Evolutionary conservation across 179 eudicot species (phyloP), one percentile per base, ranked within the genome.

Genomic region (Amaranthus tricolor): DNA sequence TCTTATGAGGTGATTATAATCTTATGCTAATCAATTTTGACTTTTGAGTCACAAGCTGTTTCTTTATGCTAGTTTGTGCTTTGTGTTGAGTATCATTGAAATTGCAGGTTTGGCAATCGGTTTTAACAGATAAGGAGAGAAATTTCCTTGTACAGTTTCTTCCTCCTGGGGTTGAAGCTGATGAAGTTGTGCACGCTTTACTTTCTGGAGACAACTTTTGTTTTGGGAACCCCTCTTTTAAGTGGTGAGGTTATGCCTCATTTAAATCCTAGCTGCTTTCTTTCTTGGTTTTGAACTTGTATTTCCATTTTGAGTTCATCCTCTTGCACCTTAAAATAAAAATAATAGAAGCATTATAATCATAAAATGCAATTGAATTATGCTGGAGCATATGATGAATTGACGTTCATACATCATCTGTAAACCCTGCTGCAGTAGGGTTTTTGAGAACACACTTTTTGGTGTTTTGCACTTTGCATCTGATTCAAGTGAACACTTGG

Each of bases 51-150:
- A 31, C n/a, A 31, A 31, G 40, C 40, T 31, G 40, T 31, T 31
- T 31, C 40, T 31, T 31, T 31, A 31, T 31, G 40, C 2, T 31
- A 0, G 48, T 56, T 52, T 55, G 61, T 80, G 71, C 65, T 58
- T 20, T 77, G 40, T 74, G 73, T 66, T 79, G 44, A 76, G 9
- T 62, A 16, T 70, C 43, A 15, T 61, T 17, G 5, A 14, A 6
- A 61, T 81, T 71, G 60, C 80, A 94, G 98, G 96, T 84, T 64
- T 95, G 99, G 99, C 83, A 85, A 77, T 86, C 89, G 49, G 81
- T 81, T 81, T 68, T 90, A 14, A 81, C 96, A 10, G 97, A 87
- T 62, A 78, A 78, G 49, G 99, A 95, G 70, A 89, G 90, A 72
- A 82, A 76, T 69, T 77, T 84, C 77, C 93, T 95, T 45, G 19